Evolutionary conservation across 1,284 basidiomycete genomes (phyloP).

Genomic region (Leccinum insolens): DNA sequence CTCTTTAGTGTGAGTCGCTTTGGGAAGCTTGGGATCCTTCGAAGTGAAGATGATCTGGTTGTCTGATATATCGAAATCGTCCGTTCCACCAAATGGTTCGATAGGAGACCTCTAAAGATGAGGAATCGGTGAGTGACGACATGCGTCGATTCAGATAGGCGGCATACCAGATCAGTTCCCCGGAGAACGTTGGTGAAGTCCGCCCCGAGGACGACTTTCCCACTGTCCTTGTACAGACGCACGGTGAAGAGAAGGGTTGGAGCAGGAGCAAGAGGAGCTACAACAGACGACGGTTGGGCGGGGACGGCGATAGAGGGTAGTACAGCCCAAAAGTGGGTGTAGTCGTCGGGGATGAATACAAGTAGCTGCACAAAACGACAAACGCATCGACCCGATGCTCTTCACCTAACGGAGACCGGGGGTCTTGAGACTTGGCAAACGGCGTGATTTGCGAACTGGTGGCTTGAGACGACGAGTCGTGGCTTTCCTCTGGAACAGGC

Average conservation of each 20-base stretch:
- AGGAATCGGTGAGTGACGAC: slow-evolving; percentile 6
- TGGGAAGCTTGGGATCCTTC: slow-evolving; percentile 75
- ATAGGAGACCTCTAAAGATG: slow-evolving; percentile 65
- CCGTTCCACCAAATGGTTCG: slow-evolving; percentile 78
- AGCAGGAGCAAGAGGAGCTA: too few species aligned
- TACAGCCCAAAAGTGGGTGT: slow-evolving; percentile 6
- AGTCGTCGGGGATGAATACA: too few species aligned
- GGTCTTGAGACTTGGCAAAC: too few species aligned
- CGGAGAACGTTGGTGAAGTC: slow-evolving; percentile 64
- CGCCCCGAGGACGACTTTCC: slow-evolving; percentile 54
- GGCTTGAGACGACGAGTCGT: too few species aligned
- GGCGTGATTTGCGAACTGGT: too few species aligned
- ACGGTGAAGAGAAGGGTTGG: slow-evolving; percentile 58
- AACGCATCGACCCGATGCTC: too few species aligned
- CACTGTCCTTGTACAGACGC: slow-evolving; percentile 50
- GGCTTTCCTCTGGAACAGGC: too few species aligned
- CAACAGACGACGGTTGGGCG: too few species aligned
- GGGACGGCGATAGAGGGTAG: too few species aligned
- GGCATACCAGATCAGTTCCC: slow-evolving; percentile 64
- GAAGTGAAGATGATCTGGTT: slow-evolving; percentile 79
- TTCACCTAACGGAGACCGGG: too few species aligned
- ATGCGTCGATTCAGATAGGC: slow-evolving; percentile 1
- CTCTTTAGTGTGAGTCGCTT: slow-evolving; percentile 81
- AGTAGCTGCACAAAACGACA: too few species aligned
- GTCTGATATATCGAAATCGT: slow-evolving; percentile 76